Conservation (phyloP, 257 asterid genomes). For the Jacaranda copaia region DNA sequence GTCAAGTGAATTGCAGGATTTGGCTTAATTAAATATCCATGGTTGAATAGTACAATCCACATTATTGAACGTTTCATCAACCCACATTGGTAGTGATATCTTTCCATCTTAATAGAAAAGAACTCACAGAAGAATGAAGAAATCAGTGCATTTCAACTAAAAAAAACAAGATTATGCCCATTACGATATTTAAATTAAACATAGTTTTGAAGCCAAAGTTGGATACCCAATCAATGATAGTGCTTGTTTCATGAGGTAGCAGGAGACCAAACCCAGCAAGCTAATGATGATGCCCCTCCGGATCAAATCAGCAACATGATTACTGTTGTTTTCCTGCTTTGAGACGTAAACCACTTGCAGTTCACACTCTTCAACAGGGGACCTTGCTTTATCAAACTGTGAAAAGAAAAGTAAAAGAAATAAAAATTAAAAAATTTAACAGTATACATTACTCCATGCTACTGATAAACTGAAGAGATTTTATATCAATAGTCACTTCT, state of each 20-base stretch:
- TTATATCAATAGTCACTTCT: slow-evolving; percentile 1
- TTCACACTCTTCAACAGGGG: slow-evolving; percentile 35
- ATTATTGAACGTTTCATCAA: too few relatives aligned
- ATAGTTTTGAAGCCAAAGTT: not conserved
- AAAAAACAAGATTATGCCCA: not conserved
- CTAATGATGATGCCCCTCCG: slow-evolving; percentile 36
- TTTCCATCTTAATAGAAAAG: not conserved
- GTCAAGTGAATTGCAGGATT: too few relatives aligned
- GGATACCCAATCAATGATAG: slow-evolving; percentile 40
- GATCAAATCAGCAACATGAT: slow-evolving; percentile 37
- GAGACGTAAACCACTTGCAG: slow-evolving; percentile 33
- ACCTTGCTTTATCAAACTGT: slow-evolving; percentile 33
- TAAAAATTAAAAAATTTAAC: not conserved
- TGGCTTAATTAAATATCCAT: too few relatives aligned
- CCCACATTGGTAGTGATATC: too few relatives aligned
- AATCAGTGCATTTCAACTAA: not conserved
- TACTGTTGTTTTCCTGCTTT: slow-evolving; percentile 33
- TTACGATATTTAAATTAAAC: slow-evolving; percentile 19
- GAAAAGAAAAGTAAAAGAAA: not conserved
- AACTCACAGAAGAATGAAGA: not conserved
- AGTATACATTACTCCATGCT: not conserved
- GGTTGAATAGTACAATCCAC: too few relatives aligned
- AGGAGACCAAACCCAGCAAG: slow-evolving; percentile 41
- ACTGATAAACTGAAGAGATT: not conserved
- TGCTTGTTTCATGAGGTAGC: slow-evolving; percentile 46